Conservation (phyloP, 2,329 filamentous ascomycete species). For the Neodidymelliopsis sp. region DNA sequence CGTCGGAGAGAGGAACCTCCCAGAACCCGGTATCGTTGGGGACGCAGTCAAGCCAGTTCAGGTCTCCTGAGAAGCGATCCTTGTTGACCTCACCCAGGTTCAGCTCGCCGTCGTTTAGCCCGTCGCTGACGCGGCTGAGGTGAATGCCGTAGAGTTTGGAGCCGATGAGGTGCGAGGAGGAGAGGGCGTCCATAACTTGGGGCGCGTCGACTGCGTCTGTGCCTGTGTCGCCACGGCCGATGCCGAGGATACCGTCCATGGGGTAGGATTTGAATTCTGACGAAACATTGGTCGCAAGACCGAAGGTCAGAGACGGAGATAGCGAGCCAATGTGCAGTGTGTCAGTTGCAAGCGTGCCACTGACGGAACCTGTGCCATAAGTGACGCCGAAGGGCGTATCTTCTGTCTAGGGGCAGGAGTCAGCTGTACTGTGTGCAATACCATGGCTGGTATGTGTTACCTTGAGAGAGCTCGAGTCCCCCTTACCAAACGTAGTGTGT, state of each 20-base stretch:
- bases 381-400: conserved; percentile 67
- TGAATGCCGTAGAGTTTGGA: conserved; percentile 75
- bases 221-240: conserved; percentile 65
- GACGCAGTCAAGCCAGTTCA: conserved; percentile 69
- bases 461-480: conserved; percentile 69
- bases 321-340: conserved; percentile 71
- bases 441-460: conserved; percentile 26
- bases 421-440: neutral
- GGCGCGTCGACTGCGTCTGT: conserved; percentile 59
- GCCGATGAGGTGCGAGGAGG: conserved; percentile 63
- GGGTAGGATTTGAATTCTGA: conserved; percentile 78
- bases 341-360: conserved; percentile 71
- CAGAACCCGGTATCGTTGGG: conserved; percentile 66
- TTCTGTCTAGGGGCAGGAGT: conserved; percentile 48
- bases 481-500: conserved; percentile 74
- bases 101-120: conserved; percentile 74
- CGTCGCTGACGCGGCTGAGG: conserved; percentile 71
- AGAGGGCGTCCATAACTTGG: conserved; percentile 72
- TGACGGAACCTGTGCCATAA: conserved; percentile 80
- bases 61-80: conserved; percentile 70
- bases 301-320: conserved; percentile 71
- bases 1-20: conserved; percentile 74
- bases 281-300: conserved; percentile 74
- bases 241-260: conserved; percentile 86
- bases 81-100: conserved; percentile 76